Conservation (phyloP, 139 green algal species). For the Asterochloris erici region DNA sequence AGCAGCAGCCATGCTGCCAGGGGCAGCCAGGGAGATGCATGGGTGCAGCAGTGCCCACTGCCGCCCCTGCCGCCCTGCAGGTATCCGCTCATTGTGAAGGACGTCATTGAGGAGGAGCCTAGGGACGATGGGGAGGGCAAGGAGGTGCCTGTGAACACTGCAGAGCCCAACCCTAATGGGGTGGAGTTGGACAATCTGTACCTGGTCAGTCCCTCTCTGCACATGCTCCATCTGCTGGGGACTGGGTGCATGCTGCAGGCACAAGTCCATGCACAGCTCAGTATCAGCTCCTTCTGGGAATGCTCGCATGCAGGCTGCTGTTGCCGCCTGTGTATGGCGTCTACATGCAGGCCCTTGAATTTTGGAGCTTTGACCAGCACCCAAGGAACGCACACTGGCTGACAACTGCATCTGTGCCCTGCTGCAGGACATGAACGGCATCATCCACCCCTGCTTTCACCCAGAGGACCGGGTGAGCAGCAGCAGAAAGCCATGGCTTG, state of each 20-base stretch:
- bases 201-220: slow-evolving; percentile 49
- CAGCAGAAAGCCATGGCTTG: background rate
- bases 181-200: slow-evolving; percentile 99
- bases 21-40: no score
- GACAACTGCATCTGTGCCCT: background rate
- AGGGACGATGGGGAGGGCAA: slow-evolving; percentile 57
- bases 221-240: background rate
- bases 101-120: slow-evolving; percentile 83
- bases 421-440: slow-evolving; percentile 98
- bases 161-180: slow-evolving; percentile 92
- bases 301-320: background rate
- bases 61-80: slow-evolving; percentile 33
- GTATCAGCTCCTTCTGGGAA: background rate
- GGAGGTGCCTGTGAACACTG: slow-evolving; percentile 86
- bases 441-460: slow-evolving; percentile 99
- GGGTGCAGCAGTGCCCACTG: background rate
- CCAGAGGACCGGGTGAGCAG: slow-evolving; percentile 85
- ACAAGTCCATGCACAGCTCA: background rate
- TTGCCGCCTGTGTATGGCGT: background rate
- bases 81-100: slow-evolving; percentile 94
- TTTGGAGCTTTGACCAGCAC: no score
- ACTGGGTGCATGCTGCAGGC: background rate
- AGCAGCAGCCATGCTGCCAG: background rate
- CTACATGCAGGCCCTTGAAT: no score
- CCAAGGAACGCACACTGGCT: no score